Base-by-base conservation (phyloP, 768 basidiomycete genomes). In the Russula dissimulans region DNA sequence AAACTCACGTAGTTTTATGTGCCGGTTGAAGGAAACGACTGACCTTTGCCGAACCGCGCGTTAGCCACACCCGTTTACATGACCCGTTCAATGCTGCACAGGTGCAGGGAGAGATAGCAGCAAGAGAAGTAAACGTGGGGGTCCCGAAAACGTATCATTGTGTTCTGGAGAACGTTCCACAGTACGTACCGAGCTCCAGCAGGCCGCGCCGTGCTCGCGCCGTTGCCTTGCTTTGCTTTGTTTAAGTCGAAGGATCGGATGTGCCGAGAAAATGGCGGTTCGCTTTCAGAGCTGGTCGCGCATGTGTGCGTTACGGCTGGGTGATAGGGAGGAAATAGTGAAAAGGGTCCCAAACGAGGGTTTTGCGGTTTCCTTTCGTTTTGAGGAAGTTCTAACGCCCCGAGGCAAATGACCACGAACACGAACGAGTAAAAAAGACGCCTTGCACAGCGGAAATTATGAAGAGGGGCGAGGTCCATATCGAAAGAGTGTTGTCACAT, bases 381-480 rank as follows among this genome's bases (percentile, higher is more conserved):
- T 41, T 1, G 14, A 48, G 17, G 45, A 34, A 42, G 46, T 36
- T 48, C 29, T 50, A 48, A 57, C 18, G 9, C 31, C 56, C 48
- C 31, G 42, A 29, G 38, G 51, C 8, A 36, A 29, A 34, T 46
- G 45, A 18, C 7, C 18, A 47, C 41, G 43, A 53, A 43, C 17
- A 57, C 15, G 42, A 44, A 58, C 41, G 31, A 38, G 26, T 14
- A 32, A 12, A 50, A 32, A 12, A 50, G 54, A 41, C 47, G 15
- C 31, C 2, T 22, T 32, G 47, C 47, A 22, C 10, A 32, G 54
- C 60, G 60, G 60, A 61, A 56, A 61, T 61, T 61, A 56, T 56
- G 34, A 31, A 59, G 50, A 44, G 18, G 32, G 22, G 49, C 42
- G 22, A 29, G 57, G 22, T 26, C 4, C 4, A 14, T 46, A 38